These are phyloP conservation scores for Geoglossum cookeanum DNA, from an alignment of 2,329 filamentous ascomycete species.

Conservation along the genomic window DNA sequence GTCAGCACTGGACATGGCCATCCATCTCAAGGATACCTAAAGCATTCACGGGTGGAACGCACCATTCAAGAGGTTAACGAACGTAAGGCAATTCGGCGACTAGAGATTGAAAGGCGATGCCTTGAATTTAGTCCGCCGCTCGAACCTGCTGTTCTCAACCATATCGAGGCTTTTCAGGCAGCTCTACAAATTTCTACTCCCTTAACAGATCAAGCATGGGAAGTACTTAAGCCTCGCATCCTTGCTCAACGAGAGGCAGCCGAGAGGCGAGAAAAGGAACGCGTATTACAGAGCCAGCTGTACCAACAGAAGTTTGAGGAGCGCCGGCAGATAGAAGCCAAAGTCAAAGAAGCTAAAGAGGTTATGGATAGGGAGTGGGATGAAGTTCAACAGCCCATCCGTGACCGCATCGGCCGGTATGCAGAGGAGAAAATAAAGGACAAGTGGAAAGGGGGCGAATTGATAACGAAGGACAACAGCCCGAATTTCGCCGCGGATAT, in stretches of 20 bases:
- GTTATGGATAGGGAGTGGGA: constrained; percentile 52
- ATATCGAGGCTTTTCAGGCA: constrained; percentile 56
- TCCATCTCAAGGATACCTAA: constrained; percentile 4
- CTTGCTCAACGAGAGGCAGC: constrained; percentile 45
- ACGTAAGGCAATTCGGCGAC: constrained; percentile 42
- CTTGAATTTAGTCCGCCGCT: constrained; percentile 47
- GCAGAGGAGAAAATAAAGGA: constrained; percentile 51
- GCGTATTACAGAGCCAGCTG: constrained; percentile 27
- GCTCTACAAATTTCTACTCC: constrained; percentile 50
- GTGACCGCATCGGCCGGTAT: constrained; percentile 42
- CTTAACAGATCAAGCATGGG: constrained; percentile 51
- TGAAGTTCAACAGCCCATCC: constrained; percentile 46
- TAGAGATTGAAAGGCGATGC: constrained; percentile 55
- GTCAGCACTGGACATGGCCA: not conserved
- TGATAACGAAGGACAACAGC: constrained; percentile 42
- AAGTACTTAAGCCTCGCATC: constrained; percentile 45
- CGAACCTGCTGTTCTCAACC: constrained; percentile 38
- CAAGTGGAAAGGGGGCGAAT: constrained; percentile 43
- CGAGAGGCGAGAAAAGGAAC: constrained; percentile 34
- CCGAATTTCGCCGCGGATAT: constrained; percentile 54
- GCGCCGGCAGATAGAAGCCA: constrained; percentile 27
- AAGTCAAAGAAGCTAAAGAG: constrained; percentile 34
- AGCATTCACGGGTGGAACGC: constrained; percentile 24
- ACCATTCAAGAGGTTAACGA: constrained; percentile 44
- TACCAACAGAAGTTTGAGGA: constrained; percentile 28